Conservation (phyloP, 2,329 filamentous ascomycete genomes). For the Nigrospora sphaerica region DNA sequence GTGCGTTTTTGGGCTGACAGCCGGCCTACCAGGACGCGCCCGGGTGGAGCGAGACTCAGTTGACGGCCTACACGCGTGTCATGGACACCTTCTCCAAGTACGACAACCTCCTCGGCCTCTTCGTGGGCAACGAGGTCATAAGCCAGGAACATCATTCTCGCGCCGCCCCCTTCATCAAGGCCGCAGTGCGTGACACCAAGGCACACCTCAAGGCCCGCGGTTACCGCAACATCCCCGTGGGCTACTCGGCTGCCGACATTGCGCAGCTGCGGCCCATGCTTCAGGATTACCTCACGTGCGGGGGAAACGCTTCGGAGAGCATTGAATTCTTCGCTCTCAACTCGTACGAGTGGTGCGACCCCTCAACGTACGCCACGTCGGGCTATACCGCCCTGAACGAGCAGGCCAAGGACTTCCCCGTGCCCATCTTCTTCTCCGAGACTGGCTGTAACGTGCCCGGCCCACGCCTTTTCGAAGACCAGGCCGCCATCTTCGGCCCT, state of each 20-base stretch:
- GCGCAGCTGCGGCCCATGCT: constrained; percentile 47
- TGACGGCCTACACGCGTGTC: constrained; percentile 52
- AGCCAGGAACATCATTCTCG: constrained; percentile 49
- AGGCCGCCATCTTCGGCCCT: constrained; percentile 64
- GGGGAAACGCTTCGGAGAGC: constrained; percentile 47
- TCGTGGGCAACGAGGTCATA: constrained; percentile 71
- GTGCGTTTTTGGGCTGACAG: background rate
- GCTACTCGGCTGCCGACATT: constrained; percentile 75
- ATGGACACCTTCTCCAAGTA: constrained; percentile 57
- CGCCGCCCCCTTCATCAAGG: constrained; percentile 60
- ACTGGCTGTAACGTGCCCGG: constrained; percentile 63
- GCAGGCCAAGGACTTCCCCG: constrained; percentile 55
- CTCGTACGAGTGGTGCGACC: constrained; percentile 62
- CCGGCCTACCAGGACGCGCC: constrained; percentile 40
- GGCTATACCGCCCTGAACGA: constrained; percentile 53
- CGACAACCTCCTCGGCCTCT: constrained; percentile 60
- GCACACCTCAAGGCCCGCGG: constrained; percentile 68
- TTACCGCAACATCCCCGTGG: constrained; percentile 62
- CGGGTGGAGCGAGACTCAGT: constrained; percentile 68
- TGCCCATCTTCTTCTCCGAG: constrained; percentile 74
- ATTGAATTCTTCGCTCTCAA: constrained; percentile 59
- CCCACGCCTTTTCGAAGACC: constrained; percentile 66
- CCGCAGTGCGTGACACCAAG: constrained; percentile 69
- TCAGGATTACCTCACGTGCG: constrained; percentile 58
- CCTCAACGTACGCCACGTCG: constrained; percentile 51